Percentiles rank a stretch among this genome's conserved stretches.
Conservation (phyloP, 2,329 filamentous ascomycete genomes). For the Fusarium musae region DNA sequence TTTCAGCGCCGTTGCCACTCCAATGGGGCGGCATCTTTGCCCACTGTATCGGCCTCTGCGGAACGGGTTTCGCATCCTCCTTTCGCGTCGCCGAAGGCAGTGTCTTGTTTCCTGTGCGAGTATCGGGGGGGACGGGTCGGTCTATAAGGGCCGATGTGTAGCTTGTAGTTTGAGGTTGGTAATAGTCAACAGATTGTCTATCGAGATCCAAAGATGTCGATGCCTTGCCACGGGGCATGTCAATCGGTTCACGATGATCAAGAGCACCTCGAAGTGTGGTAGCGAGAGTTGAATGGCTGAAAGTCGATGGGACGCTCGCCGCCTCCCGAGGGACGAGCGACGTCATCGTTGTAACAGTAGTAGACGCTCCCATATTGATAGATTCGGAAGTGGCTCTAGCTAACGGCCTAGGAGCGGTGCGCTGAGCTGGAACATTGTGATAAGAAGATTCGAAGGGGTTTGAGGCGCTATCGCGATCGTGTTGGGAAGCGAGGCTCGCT, state of each 20-base stretch:
- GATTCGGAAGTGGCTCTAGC: conserved; percentile 50
- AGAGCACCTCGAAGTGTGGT: conserved; percentile 51
- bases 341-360: conserved; percentile 47
- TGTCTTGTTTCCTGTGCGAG: conserved; percentile 27
- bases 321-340: conserved; percentile 45
- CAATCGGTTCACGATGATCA: conserved; percentile 49
- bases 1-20: conserved; percentile 60
- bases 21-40: conserved; percentile 58
- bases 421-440: conserved; percentile 51
- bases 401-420: conserved; percentile 52
- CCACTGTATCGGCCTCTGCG: conserved; percentile 32
- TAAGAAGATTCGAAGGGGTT: conserved; percentile 19
- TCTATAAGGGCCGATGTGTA: conserved; percentile 46
- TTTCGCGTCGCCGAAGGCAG: conserved; percentile 16
- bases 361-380: conserved; percentile 49
- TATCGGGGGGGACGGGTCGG: conserved; percentile 37
- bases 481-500: conserved; percentile 17
- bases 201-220: conserved; percentile 52
- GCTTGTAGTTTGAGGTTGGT: conserved; percentile 41
- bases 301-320: conserved; percentile 48
- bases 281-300: conserved; percentile 46
- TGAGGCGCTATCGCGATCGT: conserved; percentile 36
- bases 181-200: conserved; percentile 37
- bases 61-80: conserved; percentile 27
- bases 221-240: conserved; percentile 44